A percentile compares a stretch with the other conserved stretches of the same genome.
Evolutionary conservation across 768 basidiomycete genomes (phyloP).

Genomic region (Xerocomus potaroensis): DNA sequence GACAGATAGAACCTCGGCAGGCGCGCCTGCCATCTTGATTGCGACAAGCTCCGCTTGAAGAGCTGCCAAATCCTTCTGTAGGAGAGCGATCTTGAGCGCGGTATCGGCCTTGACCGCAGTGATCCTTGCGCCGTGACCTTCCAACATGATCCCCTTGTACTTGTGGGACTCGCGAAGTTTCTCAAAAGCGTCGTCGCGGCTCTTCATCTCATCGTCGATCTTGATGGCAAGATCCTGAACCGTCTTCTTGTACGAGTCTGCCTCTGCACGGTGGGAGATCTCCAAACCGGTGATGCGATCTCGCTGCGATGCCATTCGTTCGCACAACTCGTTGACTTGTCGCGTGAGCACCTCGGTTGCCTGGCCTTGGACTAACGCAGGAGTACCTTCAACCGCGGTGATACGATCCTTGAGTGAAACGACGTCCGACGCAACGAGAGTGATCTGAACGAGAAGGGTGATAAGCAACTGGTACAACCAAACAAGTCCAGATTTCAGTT

Average conservation of each 20-base stretch:
- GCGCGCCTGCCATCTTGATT: constrained; percentile 3
- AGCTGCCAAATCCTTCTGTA: constrained; percentile 11
- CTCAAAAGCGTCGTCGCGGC: constrained; percentile 1
- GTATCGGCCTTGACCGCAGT: constrained; percentile 14
- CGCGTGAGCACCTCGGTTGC: constrained; percentile 5
- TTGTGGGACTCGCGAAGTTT: constrained; percentile 4
- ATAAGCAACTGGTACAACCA: constrained; percentile 2
- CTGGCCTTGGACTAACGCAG: background rate
- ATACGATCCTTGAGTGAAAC: constrained; percentile 18
- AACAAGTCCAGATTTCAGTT: constrained; percentile 3
- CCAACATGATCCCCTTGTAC: constrained; percentile 1
- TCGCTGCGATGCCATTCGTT: constrained; percentile 10
- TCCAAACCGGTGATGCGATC: constrained; percentile 9
- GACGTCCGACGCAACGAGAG: constrained; percentile 8
- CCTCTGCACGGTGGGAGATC: constrained; percentile 5
- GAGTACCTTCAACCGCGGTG: constrained; percentile 8
- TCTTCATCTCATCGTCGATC: constrained; percentile 8
- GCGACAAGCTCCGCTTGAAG: constrained; percentile 7
- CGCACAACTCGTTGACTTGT: constrained; percentile 8
- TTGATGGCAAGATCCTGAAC: constrained; percentile 12
- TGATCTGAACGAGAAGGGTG: background rate
- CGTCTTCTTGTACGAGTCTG: background rate
- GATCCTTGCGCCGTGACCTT: constrained; percentile 14
- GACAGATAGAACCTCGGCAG: background rate
- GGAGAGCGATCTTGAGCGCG: constrained; percentile 14